Conservation (phyloP, 2,329 filamentous ascomycete genomes). For the Sarocladiaceae sp. region DNA sequence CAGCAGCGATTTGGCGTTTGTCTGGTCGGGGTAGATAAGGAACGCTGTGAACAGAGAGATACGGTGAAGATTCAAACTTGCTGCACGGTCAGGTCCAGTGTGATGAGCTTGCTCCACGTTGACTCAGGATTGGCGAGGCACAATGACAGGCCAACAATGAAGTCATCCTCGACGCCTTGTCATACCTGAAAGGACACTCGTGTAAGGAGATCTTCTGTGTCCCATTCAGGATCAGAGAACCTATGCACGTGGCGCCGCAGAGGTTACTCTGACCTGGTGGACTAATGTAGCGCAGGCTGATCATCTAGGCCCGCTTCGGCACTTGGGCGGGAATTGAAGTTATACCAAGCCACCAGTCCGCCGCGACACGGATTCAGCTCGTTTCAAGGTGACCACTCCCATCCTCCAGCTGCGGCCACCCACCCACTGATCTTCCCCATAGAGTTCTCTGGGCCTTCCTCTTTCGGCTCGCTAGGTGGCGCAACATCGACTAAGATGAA, state of each 20-base stretch:
- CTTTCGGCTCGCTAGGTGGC: background rate
- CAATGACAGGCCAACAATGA: no score
- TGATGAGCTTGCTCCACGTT: no score
- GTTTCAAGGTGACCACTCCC: background rate
- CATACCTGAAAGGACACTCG: no score
- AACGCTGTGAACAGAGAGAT: background rate
- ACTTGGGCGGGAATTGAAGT: slow-evolving; percentile 4
- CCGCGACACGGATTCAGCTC: background rate
- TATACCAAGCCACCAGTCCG: background rate
- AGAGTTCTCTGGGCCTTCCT: background rate
- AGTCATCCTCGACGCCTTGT: background rate
- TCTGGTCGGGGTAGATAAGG: background rate
- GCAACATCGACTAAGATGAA: slow-evolving; percentile 3
- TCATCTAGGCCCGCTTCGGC: slow-evolving; percentile 6
- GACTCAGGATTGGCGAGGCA: no score
- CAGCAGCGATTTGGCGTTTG: slow-evolving; percentile 9
- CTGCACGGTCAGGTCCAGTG: no score
- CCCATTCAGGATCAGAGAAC: background rate
- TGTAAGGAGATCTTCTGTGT: no score
- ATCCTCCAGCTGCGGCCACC: background rate
- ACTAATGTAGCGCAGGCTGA: background rate
- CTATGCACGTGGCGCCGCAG: background rate
- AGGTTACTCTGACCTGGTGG: background rate
- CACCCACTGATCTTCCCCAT: background rate
- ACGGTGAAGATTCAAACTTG: background rate